phyloP scores from a whole-genome alignment of 1,284 basidiomycete genomes.

The Singerocomus inundabilis region DNA sequence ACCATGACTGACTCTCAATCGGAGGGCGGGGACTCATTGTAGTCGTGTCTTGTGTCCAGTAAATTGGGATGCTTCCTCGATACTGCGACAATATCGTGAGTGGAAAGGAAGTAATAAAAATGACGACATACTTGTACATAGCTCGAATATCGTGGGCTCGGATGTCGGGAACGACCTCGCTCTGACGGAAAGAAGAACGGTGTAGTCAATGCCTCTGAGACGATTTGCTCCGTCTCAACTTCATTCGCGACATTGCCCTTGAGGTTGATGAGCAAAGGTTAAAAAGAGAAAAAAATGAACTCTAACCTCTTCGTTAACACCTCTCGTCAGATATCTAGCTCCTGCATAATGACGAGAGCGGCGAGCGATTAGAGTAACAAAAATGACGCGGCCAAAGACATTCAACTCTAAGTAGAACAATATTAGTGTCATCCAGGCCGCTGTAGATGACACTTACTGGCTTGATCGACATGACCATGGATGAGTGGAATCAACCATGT shows the following conservation, averaged over 20 bases:
- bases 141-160: conserved; percentile 87
- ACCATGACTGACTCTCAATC: conserved; percentile 76
- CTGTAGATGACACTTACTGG: conserved; percentile 61
- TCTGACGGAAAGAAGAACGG: conserved; percentile 74
- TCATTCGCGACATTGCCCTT: conserved; percentile 99
- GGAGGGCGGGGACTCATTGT: conserved; percentile 92
- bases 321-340: conserved; percentile 92
- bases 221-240: conserved; percentile 99
- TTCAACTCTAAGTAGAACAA: conserved; percentile 71
- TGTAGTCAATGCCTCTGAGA: conserved; percentile 91
- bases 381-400: conserved; percentile 87
- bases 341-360: conserved; percentile 96
- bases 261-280: neutral
- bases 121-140: conserved; percentile 72
- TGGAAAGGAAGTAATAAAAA: neutral
- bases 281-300: neutral
- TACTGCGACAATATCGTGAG: conserved; percentile 51
- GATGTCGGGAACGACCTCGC: conserved; percentile 43
- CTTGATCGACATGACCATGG: conserved; percentile 97
- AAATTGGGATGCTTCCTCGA: conserved; percentile 92
- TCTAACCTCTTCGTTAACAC: conserved; percentile 84
- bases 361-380: conserved; percentile 92
- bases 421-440: neutral
- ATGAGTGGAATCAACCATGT: conserved; percentile 91
- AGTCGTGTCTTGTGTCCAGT: conserved; percentile 93